Evolutionary conservation across 2,329 filamentous ascomycete species (phyloP).

Genomic region (Aspergillus sergii): DNA sequence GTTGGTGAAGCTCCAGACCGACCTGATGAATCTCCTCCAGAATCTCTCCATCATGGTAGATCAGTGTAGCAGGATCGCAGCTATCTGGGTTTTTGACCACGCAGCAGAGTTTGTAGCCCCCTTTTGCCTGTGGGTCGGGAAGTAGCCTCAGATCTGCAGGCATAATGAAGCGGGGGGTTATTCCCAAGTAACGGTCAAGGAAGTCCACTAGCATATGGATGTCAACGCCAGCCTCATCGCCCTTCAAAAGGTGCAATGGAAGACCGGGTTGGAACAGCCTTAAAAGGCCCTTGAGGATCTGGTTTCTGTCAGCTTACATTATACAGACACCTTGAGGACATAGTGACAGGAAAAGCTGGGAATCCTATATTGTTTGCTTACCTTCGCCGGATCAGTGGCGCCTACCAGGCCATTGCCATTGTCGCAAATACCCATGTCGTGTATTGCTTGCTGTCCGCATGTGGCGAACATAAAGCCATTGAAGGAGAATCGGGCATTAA

Average conservation of each 20-base stretch:
- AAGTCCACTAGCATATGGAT: constrained; percentile 17
- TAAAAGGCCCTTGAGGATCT: constrained; percentile 13
- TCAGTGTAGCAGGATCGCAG: not conserved
- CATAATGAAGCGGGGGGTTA: constrained; percentile 11
- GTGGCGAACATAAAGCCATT: constrained; percentile 22
- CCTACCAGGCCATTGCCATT: not conserved
- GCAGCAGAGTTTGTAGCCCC: constrained; percentile 18
- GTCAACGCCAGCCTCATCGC: constrained; percentile 17
- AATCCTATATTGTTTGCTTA: constrained; percentile 1
- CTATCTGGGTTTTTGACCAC: not conserved
- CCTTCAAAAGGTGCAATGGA: constrained; percentile 24
- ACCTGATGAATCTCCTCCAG: constrained; percentile 31
- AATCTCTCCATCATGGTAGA: constrained; percentile 13
- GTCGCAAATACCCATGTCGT: constrained; percentile 2
- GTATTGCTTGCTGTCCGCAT: constrained; percentile 14
- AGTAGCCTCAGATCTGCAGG: constrained; percentile 16
- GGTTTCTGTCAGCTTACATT: not conserved
- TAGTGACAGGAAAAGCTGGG: not conserved
- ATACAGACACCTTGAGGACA: not conserved
- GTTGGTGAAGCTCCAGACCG: constrained; percentile 33
- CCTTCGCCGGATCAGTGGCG: constrained; percentile 9
- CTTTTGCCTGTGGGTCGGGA: not conserved
- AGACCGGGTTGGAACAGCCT: constrained; percentile 11
- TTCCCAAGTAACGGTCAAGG: not conserved
- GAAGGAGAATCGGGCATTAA: constrained; percentile 29